Conservation (phyloP, 257 asterid species). For the Solanum virginianum region DNA sequence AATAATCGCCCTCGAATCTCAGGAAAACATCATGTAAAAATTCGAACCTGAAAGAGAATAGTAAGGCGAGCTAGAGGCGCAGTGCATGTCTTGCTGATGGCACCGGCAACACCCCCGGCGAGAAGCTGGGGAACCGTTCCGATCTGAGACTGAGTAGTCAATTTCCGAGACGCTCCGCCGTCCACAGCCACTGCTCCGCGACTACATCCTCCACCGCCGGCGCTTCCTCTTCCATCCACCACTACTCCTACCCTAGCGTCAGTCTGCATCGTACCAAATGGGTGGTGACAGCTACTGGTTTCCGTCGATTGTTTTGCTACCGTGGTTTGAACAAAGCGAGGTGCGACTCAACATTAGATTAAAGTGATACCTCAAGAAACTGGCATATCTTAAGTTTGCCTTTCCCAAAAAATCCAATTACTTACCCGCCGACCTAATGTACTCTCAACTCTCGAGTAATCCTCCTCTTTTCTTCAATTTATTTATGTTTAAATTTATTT, state of each 20-base stretch:
- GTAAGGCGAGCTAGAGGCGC: slow-evolving; percentile 90
- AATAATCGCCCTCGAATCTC: background rate
- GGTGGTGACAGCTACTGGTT: background rate
- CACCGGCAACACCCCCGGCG: slow-evolving; percentile 89
- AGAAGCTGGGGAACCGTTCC: slow-evolving; percentile 63
- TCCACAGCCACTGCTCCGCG: slow-evolving; percentile 39
- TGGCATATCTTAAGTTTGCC: background rate
- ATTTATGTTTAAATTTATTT: too few species aligned
- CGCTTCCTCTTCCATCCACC: slow-evolving; percentile 48
- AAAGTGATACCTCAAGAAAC: background rate
- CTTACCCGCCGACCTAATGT: background rate
- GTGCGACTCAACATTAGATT: background rate
- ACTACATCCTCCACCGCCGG: slow-evolving; percentile 17
- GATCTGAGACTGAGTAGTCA: slow-evolving; percentile 27
- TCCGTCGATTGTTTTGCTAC: background rate
- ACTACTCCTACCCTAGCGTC: slow-evolving; percentile 59
- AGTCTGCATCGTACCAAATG: slow-evolving; percentile 42
- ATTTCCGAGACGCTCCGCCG: slow-evolving; percentile 15
- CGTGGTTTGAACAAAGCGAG: background rate
- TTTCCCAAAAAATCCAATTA: background rate
- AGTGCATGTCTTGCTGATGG: slow-evolving; percentile 80
- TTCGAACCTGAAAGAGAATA: slow-evolving; percentile 60
- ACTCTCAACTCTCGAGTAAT: background rate
- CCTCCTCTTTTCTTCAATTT: background rate
- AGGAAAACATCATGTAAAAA: background rate